These are phyloP conservation scores for Austroboletus eburneus DNA, from an alignment of 768 basidiomycete genomes.

Conservation along the genomic window DNA sequence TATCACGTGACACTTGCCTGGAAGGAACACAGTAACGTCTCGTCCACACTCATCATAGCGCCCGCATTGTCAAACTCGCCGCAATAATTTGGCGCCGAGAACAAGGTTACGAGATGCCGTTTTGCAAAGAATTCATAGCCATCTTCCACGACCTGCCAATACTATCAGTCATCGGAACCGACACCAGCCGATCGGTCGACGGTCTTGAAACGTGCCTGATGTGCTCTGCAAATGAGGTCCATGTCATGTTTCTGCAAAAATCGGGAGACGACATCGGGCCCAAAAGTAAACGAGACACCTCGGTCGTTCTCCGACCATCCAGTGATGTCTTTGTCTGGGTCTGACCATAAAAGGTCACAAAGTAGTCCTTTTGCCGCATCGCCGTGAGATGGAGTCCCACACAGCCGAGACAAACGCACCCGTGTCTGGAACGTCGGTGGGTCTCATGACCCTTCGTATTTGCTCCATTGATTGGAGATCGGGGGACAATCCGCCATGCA, in stretches of 20 bases:
- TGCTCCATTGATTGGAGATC: conserved; percentile 99
- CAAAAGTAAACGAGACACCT: conserved; percentile 98
- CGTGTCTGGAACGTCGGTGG: conserved; percentile 98
- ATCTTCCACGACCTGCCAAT: conserved; percentile 86
- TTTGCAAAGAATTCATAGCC: conserved; percentile 99
- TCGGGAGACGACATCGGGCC: conserved; percentile 94
- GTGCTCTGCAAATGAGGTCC: conserved; percentile 98
- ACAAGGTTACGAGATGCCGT: conserved; percentile 92
- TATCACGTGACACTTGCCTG: conserved; percentile 58
- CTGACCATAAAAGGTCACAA: conserved; percentile 97
- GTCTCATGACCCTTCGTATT: conserved; percentile 98
- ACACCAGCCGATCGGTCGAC: not conserved
- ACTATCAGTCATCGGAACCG: conserved; percentile 1
- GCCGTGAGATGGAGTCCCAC: conserved; percentile 3
- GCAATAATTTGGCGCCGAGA: conserved; percentile 94
- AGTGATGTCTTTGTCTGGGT: conserved; percentile 98
- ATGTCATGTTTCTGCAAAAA: conserved; percentile 99
- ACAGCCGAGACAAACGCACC: conserved; percentile 44
- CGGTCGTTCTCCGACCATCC: conserved; percentile 99
- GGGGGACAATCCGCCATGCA: conserved; percentile 97
- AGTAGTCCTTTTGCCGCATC: conserved; percentile 60
- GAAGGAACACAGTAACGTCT: conserved; percentile 96
- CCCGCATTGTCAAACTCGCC: conserved; percentile 99
- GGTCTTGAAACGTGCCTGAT: conserved; percentile 64
- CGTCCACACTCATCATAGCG: conserved; percentile 99